Conservation (phyloP, 2,329 filamentous ascomycete species). For the Scedosporium apiospermum region DNA sequence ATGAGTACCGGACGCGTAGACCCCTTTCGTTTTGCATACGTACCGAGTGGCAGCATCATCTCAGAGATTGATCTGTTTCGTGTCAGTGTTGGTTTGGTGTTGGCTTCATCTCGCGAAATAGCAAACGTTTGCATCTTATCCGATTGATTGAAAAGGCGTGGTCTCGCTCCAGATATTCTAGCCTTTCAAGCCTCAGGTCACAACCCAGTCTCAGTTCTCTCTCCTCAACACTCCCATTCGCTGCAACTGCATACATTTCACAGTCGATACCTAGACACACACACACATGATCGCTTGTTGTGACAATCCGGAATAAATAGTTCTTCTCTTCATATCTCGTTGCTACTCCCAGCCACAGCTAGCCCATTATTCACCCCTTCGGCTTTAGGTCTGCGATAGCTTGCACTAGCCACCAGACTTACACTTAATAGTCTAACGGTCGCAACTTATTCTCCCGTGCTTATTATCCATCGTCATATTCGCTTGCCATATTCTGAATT, state of each 20-base stretch:
- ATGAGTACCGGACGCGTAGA: not conserved
- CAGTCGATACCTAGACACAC: too few relatives aligned
- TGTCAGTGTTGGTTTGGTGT: not conserved
- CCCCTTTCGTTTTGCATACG: not conserved
- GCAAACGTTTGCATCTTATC: not conserved
- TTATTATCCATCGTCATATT: not conserved
- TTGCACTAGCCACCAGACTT: not conserved
- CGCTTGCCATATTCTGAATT: not conserved
- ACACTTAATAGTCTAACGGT: not conserved
- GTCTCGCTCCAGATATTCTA: not conserved
- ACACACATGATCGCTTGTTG: too few relatives aligned
- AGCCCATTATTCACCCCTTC: not conserved
- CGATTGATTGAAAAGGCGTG: not conserved
- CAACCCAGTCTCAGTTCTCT: not conserved
- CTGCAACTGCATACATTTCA: not conserved
- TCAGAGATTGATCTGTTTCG: not conserved
- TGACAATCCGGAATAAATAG: not conserved
- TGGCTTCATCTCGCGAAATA: not conserved
- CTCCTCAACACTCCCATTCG: not conserved
- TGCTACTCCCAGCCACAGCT: not conserved
- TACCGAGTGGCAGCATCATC: not conserved
- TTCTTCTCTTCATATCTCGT: not conserved
- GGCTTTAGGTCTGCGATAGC: not conserved
- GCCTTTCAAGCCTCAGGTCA: not conserved
- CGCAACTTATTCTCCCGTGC: not conserved